A percentile compares a stretch with the other conserved stretches of the same genome.
These are phyloP conservation scores for Aegilops umbellulata DNA, from an alignment of 176 grass and related monocot species.

Conservation along the genomic window DNA sequence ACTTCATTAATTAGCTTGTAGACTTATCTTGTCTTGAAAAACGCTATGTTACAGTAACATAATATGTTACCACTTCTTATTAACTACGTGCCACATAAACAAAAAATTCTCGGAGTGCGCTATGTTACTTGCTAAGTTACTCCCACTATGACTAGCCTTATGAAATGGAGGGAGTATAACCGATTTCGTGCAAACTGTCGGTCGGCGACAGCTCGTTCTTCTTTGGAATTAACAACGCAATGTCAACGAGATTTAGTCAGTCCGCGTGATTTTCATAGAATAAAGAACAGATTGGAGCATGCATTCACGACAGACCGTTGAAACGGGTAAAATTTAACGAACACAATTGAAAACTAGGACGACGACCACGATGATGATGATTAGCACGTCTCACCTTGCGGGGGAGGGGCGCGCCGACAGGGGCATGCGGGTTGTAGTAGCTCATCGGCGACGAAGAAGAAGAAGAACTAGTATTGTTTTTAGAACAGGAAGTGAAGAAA, in stretches of 20 bases:
- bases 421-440: conserved; percentile 60
- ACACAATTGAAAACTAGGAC: neutral
- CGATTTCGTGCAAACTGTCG: conserved; percentile 7
- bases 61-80: too few relatives aligned
- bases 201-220: neutral
- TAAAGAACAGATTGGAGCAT: neutral
- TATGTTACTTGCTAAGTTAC: too few relatives aligned
- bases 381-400: conserved; percentile 37
- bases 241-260: neutral
- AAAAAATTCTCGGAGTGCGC: too few relatives aligned
- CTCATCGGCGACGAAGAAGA: conserved; percentile 34
- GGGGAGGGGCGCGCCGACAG: conserved; percentile 41
- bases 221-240: neutral
- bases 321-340: neutral
- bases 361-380: neutral
- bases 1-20: too few relatives aligned
- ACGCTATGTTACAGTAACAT: too few relatives aligned
- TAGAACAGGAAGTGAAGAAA: neutral
- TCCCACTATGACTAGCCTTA: too few relatives aligned
- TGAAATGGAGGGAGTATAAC: too few relatives aligned
- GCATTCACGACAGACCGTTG: neutral
- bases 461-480: neutral
- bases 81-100: too few relatives aligned
- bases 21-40: too few relatives aligned
- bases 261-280: neutral